A percentile compares a stretch with the other conserved stretches of the same genome.
phyloP scores from a whole-genome alignment of 257 asterid genomes.

The Rubia yunnanensis region DNA sequence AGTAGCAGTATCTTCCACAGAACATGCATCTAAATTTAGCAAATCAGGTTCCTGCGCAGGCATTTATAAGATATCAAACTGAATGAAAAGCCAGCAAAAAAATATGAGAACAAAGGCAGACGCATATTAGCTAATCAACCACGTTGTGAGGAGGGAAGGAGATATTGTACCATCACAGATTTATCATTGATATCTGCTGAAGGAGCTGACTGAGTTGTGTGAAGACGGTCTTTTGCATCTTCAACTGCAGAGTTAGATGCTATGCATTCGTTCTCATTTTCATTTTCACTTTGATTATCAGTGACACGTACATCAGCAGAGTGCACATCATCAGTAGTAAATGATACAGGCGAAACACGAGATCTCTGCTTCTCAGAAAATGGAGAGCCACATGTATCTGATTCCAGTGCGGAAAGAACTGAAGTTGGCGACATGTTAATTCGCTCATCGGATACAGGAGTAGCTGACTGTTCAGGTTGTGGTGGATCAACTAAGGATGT shows the following conservation, averaged over 20 bases:
- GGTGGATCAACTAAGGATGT: slow-evolving; percentile 13
- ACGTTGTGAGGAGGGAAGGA: background rate
- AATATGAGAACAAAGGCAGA: background rate
- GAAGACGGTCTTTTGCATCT: slow-evolving; percentile 23
- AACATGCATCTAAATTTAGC: slow-evolving; percentile 33
- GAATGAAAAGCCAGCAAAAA: slow-evolving; percentile 4
- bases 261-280: slow-evolving; percentile 33
- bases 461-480: slow-evolving; percentile 26
- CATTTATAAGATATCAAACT: slow-evolving; percentile 1
- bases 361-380: slow-evolving; percentile 30
- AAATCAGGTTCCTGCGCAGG: slow-evolving; percentile 43
- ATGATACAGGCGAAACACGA: slow-evolving; percentile 41
- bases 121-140: background rate
- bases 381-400: slow-evolving; percentile 38
- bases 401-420: slow-evolving; percentile 43
- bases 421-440: slow-evolving; percentile 68
- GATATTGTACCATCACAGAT: slow-evolving; percentile 28
- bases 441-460: slow-evolving; percentile 19
- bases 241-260: slow-evolving; percentile 23
- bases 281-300: slow-evolving; percentile 16
- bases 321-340: slow-evolving; percentile 38
- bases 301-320: slow-evolving; percentile 23
- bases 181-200: slow-evolving; percentile 17
- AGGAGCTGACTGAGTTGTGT: slow-evolving; percentile 22
- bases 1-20: slow-evolving; percentile 25